Percentiles rank a stretch among this genome's conserved stretches.
These are phyloP conservation scores for Akanthomyces lecanii DNA, from an alignment of 2,329 filamentous ascomycete species.

Conservation along the genomic window DNA sequence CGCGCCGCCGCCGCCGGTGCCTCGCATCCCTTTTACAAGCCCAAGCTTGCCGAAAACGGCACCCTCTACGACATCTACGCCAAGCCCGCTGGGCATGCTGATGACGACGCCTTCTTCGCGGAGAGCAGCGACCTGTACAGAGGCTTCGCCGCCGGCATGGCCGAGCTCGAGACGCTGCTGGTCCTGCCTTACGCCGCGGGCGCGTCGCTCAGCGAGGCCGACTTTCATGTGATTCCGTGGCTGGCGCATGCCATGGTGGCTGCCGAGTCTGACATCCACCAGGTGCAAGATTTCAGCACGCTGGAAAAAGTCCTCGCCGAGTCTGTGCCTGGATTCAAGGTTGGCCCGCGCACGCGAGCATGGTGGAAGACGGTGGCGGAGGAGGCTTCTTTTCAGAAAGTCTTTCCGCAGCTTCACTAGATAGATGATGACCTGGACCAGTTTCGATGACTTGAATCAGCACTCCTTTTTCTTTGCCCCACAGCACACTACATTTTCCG, in stretches of 20 bases:
- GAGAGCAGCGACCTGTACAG: conserved; percentile 5
- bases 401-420: conserved; percentile 17
- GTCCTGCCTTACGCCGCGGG: conserved; percentile 21
- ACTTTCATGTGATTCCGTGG: conserved; percentile 20
- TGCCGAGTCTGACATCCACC: not conserved
- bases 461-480: too few species aligned
- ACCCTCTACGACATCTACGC: conserved; percentile 15
- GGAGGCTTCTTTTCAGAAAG: conserved; percentile 15
- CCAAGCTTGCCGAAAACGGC: conserved; percentile 20
- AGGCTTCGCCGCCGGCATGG: conserved; percentile 18
- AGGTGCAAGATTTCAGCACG: not conserved
- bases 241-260: conserved; percentile 20
- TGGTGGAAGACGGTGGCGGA: conserved; percentile 16
- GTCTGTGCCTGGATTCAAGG: conserved; percentile 9
- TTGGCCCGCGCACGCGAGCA: conserved; percentile 12
- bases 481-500: not conserved
- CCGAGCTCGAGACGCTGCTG: conserved; percentile 19
- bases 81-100: not conserved
- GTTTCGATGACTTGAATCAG: too few species aligned
- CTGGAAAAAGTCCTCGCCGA: conserved; percentile 9
- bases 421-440: too few species aligned
- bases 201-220: conserved; percentile 19
- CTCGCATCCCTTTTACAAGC: conserved; percentile 21
- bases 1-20: conserved; percentile 7
- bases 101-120: conserved; percentile 18